phyloP scores from a whole-genome alignment of 139 green algal species.

The Volvox reticuliferus region DNA sequence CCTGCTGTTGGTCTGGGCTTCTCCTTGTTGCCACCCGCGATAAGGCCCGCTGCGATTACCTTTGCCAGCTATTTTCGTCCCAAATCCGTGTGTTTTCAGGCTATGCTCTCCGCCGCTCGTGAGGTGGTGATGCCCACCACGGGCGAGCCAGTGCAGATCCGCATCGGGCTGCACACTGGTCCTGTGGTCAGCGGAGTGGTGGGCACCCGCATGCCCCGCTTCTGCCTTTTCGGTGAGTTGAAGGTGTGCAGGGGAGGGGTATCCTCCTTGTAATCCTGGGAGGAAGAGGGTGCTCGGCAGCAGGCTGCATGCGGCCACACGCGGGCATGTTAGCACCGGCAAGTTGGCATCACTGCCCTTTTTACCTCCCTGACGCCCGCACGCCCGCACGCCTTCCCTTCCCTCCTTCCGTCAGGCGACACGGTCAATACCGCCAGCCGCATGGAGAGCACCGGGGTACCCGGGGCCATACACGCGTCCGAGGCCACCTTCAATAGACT shows the following conservation, averaged over 20 bases:
- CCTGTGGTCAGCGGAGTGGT: conserved; percentile 38
- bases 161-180: conserved; percentile 42
- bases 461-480: conserved; percentile 14
- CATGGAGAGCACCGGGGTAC: conserved; percentile 49
- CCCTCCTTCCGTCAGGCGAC: conserved; percentile 36
- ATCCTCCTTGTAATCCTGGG: too few relatives aligned
- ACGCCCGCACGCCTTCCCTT: neutral
- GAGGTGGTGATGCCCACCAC: conserved; percentile 14
- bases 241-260: neutral
- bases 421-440: conserved; percentile 53
- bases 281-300: too few relatives aligned
- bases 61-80: too few relatives aligned
- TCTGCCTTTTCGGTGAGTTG: conserved; percentile 34
- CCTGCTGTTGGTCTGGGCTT: too few relatives aligned
- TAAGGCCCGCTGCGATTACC: too few relatives aligned
- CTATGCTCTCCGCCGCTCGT: neutral
- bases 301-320: too few relatives aligned
- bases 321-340: too few relatives aligned
- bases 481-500: neutral
- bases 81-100: neutral
- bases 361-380: neutral
- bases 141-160: conserved; percentile 3
- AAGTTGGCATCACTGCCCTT: too few relatives aligned
- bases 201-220: conserved; percentile 39
- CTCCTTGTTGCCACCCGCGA: too few relatives aligned